Base-by-base conservation (phyloP, 176 grass and related monocot genomes). In the Paspalum notatum region DNA sequence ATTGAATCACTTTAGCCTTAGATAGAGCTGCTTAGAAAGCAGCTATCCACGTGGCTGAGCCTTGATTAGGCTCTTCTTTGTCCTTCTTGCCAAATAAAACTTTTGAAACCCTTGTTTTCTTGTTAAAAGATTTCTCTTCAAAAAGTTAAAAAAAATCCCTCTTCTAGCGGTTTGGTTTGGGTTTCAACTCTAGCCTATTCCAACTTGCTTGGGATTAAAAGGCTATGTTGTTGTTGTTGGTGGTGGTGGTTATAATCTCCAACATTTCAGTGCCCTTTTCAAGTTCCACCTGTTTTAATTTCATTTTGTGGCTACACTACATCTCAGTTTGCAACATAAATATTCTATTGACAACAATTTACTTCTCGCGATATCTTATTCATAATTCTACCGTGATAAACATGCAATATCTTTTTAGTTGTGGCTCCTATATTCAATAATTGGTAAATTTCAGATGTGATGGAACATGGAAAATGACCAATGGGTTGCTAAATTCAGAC, bases 191-290 rank as follows among this genome's bases (percentile, higher is more conserved):
- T n/a, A n/a, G n/a, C n/a, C n/a, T n/a, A n/a, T n/a, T n/a, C n/a
- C n/a, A n/a, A n/a, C n/a, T n/a, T n/a, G n/a, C n/a, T n/a, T n/a
- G n/a, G n/a, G n/a, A n/a, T n/a, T n/a, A n/a, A n/a, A n/a, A n/a
- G n/a, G n/a, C n/a, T n/a, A n/a, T n/a, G n/a, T n/a, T n/a, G n/a
- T n/a, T n/a, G n/a, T n/a, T n/a, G n/a, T n/a, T n/a, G n/a, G n/a
- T n/a, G 47, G 67, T 60, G 62, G 16, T 72, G 39, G n/a, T 72
- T 44, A 79, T 47, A 58, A 72, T 73, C 14, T 43, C 66, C 11
- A 53, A 44, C 20, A 37, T 49, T 50, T 37, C 15, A 61, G 3
- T 47, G 9, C n/a, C 38, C 2, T 63, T 42, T 20, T 27, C 37
- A 44, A 75, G 60, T 42, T 69, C 6, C 37, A 1, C 5, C 39